Evolutionary conservation across 495 filamentous ascomycete species (phyloP), one percentile per base, ranked within the genome.

Genomic region (Podospora appendiculata): DNA sequence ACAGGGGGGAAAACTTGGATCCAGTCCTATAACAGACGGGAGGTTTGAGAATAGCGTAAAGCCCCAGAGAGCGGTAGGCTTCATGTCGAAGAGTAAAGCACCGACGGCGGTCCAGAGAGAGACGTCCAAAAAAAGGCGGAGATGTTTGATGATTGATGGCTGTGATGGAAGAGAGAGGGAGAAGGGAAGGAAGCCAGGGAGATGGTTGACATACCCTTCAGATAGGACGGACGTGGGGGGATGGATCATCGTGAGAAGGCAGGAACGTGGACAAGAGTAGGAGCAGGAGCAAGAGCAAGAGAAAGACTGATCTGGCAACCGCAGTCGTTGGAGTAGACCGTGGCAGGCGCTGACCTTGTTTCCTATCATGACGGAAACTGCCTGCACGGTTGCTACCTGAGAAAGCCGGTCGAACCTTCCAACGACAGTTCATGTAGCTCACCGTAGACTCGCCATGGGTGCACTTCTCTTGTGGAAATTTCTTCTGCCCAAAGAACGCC

Each of bases 121-220:
- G 53, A 56, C 52, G 60, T 59, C 53, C 56, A 54, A 59, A 63
- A 63, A 61, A 58, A 38, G 45, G 5, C 14, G 11, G 48, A 36
- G 46, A 48, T 53, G 47, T 53, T 51, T 53, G 55, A 54, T 55
- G 55, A 49, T 43, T 49, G 53, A 50, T 54, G 48, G 51, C 38
- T 63, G 55, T 38, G 19, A 32, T 45, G 43, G 10, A 10, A 9
- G 19, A 13, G 43, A 33, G 19, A 9, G 16, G 8, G 43, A 45
- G 17, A 25, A 17, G 32, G 18, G 41, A 43, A 13, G 13, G 6
- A n/a, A n/a, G n/a, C n/a, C 14, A 41, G 38, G 11, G 2, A 41
- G 14, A 16, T 59, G 33, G 34, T 49, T 50, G 25, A 25, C 2
- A 25, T 25, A 25, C 25, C 5, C 25, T 25, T 25, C 25, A 5